Evolutionary conservation across 163 green algal genomes (phyloP), one percentile per base, ranked within the genome.

Genomic region (Chlorella variabilis): DNA sequence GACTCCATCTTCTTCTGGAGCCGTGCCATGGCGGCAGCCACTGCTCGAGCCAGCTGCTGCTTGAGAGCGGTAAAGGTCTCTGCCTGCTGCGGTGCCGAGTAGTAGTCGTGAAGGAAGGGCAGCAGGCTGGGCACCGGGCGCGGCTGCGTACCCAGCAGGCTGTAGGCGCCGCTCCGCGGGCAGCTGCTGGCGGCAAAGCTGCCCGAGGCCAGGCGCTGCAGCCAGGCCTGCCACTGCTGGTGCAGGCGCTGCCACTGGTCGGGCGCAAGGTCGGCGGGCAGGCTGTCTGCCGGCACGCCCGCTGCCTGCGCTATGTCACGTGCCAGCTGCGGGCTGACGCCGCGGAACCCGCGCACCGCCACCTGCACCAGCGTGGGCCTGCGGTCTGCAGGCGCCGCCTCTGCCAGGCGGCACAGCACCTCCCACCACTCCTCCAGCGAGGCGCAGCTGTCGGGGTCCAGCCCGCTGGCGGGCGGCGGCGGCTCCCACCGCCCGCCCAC

Each of bases 271-370:
- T 34, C 71, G 27, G 31, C 61, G 17, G 81, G 71, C 1, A 5
- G 39, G 8, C 39, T 74, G 31, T 54, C 6, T 0, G 23, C 41
- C 9, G 34, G 25, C 13, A 86, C 38, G 3, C 84, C 85, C 17
- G 90, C 89, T 21, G 71, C 36, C 0, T 23, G 15, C 23, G 86
- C 91, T 6, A 96, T 71, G 76, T 94, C 89, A 3, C 78, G 38
- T 27, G 83, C 87, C 39, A 96, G 74, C 0, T 74, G 29, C 0
- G 90, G 90, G n/a, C 88, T 91, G 0, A 94, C 92, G 2, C 92
- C 89, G 39, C 61, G 23, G 51, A 87, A 86, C n/a, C 27, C 58
- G 2, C 79, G 82, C 70, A 90, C 84, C 42, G 80, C 65, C 39
- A 82, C 87, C 33, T 86, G 70, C 34, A 65, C 3, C 20, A 94